Base-by-base conservation (phyloP, 2,329 filamentous ascomycete species). In the Trichoderma guizhouense region DNA sequence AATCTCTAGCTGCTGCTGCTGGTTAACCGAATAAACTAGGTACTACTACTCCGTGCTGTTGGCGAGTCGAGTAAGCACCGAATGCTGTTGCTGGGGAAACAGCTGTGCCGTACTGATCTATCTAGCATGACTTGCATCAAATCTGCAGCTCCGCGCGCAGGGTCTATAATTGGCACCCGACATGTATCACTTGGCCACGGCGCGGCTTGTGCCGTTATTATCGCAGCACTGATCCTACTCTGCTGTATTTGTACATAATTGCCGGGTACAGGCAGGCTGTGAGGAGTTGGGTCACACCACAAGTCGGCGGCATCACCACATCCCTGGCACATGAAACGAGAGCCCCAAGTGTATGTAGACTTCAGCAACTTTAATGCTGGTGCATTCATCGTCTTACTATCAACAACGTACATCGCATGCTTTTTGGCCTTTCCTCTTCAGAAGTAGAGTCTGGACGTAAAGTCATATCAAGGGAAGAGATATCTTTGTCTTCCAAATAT, bases 311-410 rank as follows among this genome's bases (percentile, higher is more conserved):
- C 15, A 34, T 62, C 39, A 62, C 39, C 30, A 34, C 28, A 14
- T 60, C 57, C 32, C 28, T 30, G 28, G 18, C 28, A 14, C 11
- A 15, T 15, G n/a, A 15, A 36, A 9, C 11, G 8, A 36, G 57
- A 53, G 58, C 30, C 57, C 24, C 55, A 34, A 28, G 28, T 43
- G 18, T 12, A 51, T n/a, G 43, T 32, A 62, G 24, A 34, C 60
- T 18, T 30, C 67, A 69, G 67, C 67, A 62, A 36, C 34, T 69
- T 62, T 39, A n/a, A 53, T 63, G 61, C 70, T 64, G 64, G 61
- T 51, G 69, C 30, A 39, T 39, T 69, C 79, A 78, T 80, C 79
- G 77, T 79, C 79, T 77, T 79, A 79, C 79, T 81, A 81, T 77
- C 80, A 79, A 79, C 78, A 75, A 75, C 77, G 75, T 76, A 78